These are phyloP conservation scores for Bombardia bombarda DNA, from an alignment of 495 filamentous ascomycete species.

Conservation along the genomic window DNA sequence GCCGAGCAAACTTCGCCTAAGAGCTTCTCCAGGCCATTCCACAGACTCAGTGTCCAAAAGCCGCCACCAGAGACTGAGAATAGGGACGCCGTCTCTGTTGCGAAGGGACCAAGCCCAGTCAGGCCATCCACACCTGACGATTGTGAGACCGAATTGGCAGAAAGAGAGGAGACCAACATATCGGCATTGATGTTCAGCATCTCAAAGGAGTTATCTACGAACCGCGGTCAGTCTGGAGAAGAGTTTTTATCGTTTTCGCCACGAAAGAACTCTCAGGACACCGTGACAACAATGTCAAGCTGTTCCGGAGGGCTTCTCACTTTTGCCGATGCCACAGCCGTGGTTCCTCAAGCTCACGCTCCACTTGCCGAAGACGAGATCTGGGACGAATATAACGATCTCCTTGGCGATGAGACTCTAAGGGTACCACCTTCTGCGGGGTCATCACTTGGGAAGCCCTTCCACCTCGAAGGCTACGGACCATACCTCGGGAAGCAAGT, in stretches of 20 bases:
- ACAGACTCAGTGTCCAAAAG: constrained; percentile 21
- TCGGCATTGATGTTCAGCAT: constrained; percentile 17
- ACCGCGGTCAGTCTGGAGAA: constrained; percentile 9
- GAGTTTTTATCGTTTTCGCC: constrained; percentile 69
- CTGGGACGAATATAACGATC: constrained; percentile 91
- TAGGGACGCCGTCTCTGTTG: constrained; percentile 34
- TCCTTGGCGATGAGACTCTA: constrained; percentile 56
- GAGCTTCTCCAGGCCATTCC: constrained; percentile 75
- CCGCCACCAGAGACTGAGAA: constrained; percentile 6
- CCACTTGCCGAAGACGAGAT: constrained; percentile 74
- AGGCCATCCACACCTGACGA: constrained; percentile 30
- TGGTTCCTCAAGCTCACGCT: constrained; percentile 49
- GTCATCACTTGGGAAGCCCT: constrained; percentile 36
- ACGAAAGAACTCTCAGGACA: constrained; percentile 59
- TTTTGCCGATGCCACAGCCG: constrained; percentile 49
- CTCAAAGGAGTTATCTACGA: constrained; percentile 12
- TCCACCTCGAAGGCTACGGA: constrained; percentile 32
- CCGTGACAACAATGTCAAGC: constrained; percentile 48
- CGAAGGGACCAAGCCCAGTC: constrained; percentile 39
- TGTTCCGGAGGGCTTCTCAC: constrained; percentile 53
- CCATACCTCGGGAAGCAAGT: neutral
- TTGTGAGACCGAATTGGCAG: constrained; percentile 16
- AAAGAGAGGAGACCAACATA: constrained; percentile 8
- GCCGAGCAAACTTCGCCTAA: constrained; percentile 62
- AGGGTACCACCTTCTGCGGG: constrained; percentile 46